A percentile compares a stretch with the other conserved stretches of the same genome.
Conservation (phyloP, 2,329 filamentous ascomycete species). For the Knoxdaviesia capensis region DNA sequence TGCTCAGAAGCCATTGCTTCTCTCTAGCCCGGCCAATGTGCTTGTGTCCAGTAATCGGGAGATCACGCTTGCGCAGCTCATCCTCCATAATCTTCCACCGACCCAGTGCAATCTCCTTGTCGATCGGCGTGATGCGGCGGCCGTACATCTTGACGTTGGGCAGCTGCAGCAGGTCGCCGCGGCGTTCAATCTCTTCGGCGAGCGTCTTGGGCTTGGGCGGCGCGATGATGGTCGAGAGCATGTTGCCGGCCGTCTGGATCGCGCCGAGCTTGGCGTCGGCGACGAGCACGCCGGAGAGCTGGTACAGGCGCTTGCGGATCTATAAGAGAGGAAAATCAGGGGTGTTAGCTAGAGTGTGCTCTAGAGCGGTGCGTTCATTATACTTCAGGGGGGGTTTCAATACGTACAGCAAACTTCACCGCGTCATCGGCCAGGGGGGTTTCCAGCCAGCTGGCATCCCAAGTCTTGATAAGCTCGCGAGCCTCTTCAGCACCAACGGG, state of each 20-base stretch:
- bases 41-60: constrained; percentile 33
- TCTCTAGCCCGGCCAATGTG: constrained; percentile 20
- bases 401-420: constrained; percentile 56
- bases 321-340: constrained; percentile 15
- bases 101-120: constrained; percentile 52
- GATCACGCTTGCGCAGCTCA: constrained; percentile 40
- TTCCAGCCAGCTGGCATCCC: constrained; percentile 36
- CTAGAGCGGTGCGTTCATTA: too few species aligned
- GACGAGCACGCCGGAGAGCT: constrained; percentile 60
- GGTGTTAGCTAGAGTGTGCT: not conserved
- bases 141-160: constrained; percentile 51
- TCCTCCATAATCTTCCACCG: constrained; percentile 63
- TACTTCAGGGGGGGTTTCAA: not conserved
- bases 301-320: constrained; percentile 63
- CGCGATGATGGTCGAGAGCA: constrained; percentile 32
- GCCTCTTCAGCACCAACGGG: constrained; percentile 18
- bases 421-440: constrained; percentile 33
- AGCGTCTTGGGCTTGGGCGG: constrained; percentile 41
- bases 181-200: constrained; percentile 32
- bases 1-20: constrained; percentile 20
- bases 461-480: constrained; percentile 19
- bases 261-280: constrained; percentile 46
- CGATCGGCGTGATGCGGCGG: constrained; percentile 45
- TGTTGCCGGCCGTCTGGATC: constrained; percentile 28
- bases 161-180: constrained; percentile 25